Conservation (phyloP, 257 asterid genomes). For the Salvia hispanica region DNA sequence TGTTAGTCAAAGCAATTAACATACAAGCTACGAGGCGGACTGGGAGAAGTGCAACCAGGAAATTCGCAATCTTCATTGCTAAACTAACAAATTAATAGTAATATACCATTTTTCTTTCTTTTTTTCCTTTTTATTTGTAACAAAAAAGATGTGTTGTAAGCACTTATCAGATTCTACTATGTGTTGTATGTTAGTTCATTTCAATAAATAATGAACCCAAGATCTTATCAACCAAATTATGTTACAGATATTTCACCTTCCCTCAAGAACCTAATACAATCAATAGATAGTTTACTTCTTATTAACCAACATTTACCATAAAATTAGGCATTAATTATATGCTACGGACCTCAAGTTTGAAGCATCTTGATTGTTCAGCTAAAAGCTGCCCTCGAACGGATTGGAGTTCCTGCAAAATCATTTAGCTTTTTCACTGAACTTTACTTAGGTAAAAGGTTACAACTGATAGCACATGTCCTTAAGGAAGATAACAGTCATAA, state of each 20-base stretch:
- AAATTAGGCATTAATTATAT: constrained; percentile 21
- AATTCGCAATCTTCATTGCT: not conserved
- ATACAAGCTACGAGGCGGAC: not conserved
- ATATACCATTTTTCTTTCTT: too few relatives aligned
- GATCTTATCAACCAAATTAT: not conserved
- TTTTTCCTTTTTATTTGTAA: not conserved
- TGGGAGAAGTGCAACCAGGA: not conserved
- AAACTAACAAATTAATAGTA: too few relatives aligned
- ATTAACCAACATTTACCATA: not conserved
- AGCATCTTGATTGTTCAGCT: constrained; percentile 95
- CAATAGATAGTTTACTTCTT: not conserved
- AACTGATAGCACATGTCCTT: not conserved
- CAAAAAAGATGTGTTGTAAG: not conserved
- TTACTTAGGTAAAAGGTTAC: constrained; percentile 2
- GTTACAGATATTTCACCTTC: not conserved
- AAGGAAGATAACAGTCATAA: not conserved
- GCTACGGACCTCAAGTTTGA: constrained; percentile 87
- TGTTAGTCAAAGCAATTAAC: constrained; percentile 41
- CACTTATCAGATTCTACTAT: not conserved
- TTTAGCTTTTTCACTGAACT: not conserved
- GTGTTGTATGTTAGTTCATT: not conserved
- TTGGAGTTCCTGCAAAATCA: constrained; percentile 80
- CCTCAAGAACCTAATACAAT: too few relatives aligned
- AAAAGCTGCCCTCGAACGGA: constrained; percentile 93
- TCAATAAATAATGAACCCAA: not conserved